phyloP scores from a whole-genome alignment of 345 rosid genomes.

The Theobroma cacao region DNA sequence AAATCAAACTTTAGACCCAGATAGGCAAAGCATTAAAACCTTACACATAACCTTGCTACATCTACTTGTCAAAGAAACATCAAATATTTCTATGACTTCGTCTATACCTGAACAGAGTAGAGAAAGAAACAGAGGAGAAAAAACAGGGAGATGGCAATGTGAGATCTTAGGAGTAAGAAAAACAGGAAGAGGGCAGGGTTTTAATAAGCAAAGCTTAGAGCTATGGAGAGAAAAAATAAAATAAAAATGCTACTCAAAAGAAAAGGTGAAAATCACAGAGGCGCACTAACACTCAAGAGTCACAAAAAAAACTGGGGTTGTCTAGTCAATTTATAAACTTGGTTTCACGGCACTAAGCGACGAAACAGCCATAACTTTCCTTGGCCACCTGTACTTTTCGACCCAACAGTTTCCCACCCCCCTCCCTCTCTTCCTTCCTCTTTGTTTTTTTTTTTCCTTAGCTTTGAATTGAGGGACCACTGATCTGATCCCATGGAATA shows the following conservation, averaged over 20 bases:
- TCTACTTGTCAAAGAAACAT: neutral
- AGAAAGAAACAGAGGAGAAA: slow-evolving; percentile 28
- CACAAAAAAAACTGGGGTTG: slow-evolving; percentile 22
- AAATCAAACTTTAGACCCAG: neutral
- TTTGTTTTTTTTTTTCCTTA: neutral
- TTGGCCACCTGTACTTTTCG: slow-evolving; percentile 42
- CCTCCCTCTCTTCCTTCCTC: neutral
- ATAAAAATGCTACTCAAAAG: neutral
- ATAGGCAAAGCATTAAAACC: neutral
- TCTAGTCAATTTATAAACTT: slow-evolving; percentile 37
- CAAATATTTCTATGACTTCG: neutral
- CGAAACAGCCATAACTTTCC: slow-evolving; percentile 34
- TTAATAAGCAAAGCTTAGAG: slow-evolving; percentile 5
- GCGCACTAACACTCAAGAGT: slow-evolving; percentile 30
- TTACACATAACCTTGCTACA: neutral
- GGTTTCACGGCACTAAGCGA: slow-evolving; percentile 24
- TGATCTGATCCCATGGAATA: slow-evolving; percentile 3
- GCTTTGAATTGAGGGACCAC: slow-evolving; percentile 16
- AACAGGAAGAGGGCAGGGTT: neutral
- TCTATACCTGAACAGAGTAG: neutral
- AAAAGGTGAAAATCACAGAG: slow-evolving; percentile 19
- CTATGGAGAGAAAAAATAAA: neutral
- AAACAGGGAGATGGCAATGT: slow-evolving; percentile 14
- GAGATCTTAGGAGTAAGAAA: slow-evolving; percentile 7
- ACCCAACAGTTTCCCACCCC: neutral